Evolutionary conservation across 495 filamentous ascomycete genomes (phyloP).

Genomic region (Pseudomonodictys pantanalensis): DNA sequence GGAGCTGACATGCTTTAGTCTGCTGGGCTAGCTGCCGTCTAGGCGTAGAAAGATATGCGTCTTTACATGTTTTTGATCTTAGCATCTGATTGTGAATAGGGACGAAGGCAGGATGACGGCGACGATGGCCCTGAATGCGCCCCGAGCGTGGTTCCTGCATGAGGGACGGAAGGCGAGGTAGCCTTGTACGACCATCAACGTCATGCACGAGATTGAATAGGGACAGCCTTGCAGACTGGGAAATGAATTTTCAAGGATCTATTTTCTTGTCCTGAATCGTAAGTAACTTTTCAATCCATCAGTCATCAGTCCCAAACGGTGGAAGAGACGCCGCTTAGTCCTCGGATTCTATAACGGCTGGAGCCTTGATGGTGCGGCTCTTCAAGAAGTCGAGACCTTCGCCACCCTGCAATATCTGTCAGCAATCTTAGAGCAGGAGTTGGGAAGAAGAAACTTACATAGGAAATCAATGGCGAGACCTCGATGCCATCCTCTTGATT

Average conservation of each 20-base stretch:
- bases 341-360: conserved; percentile 74
- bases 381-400: conserved; percentile 81
- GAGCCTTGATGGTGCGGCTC: conserved; percentile 70
- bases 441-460: conserved; percentile 62
- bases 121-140: too few relatives aligned
- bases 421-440: conserved; percentile 33
- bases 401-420: conserved; percentile 61
- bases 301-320: neutral
- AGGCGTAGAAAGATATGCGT: too few relatives aligned
- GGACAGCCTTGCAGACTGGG: too few relatives aligned
- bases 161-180: too few relatives aligned
- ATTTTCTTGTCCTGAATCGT: neutral
- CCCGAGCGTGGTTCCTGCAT: conserved; percentile 21
- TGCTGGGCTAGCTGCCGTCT: too few relatives aligned
- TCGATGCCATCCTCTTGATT: conserved; percentile 71
- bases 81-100: neutral
- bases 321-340: conserved; percentile 37
- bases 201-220: too few relatives aligned
- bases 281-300: neutral
- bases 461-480: conserved; percentile 90
- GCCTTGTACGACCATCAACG: too few relatives aligned
- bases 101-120: too few relatives aligned
- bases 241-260: too few relatives aligned
- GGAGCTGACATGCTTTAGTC: too few relatives aligned
- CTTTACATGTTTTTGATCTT: too few relatives aligned